These are phyloP conservation scores for Hippophae tibetana DNA, from an alignment of 306 rosid species.

Conservation along the genomic window DNA sequence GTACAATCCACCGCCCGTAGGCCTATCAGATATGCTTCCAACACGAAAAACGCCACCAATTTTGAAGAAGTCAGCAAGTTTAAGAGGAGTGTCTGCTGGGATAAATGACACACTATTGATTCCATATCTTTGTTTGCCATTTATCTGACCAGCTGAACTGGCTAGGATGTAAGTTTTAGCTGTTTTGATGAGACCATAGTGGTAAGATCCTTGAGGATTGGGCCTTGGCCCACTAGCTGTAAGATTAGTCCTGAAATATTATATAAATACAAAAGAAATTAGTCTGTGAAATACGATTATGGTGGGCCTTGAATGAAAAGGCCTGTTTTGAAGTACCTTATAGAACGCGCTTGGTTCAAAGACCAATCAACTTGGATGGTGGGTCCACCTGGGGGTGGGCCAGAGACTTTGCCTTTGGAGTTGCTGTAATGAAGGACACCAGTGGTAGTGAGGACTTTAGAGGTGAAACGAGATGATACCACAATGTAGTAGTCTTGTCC, in stretches of 20 bases:
- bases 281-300: neutral
- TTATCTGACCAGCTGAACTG: slow-evolving; percentile 66
- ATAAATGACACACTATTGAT: slow-evolving; percentile 80
- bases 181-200: slow-evolving; percentile 69
- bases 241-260: slow-evolving; percentile 71
- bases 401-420: slow-evolving; percentile 64
- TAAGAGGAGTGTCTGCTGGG: slow-evolving; percentile 84
- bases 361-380: slow-evolving; percentile 98
- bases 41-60: slow-evolving; percentile 66
- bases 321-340: slow-evolving; percentile 35
- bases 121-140: slow-evolving; percentile 78
- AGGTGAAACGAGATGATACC: slow-evolving; percentile 61
- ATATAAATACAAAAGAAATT: too few species aligned
- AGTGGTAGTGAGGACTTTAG: slow-evolving; percentile 52
- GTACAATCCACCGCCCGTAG: slow-evolving; percentile 80
- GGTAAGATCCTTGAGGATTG: slow-evolving; percentile 96
- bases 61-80: slow-evolving; percentile 82
- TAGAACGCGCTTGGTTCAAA: slow-evolving; percentile 93
- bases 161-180: slow-evolving; percentile 53
- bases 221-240: slow-evolving; percentile 99
- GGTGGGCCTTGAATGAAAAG: neutral
- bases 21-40: slow-evolving; percentile 75
- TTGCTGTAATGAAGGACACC: slow-evolving; percentile 68
- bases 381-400: slow-evolving; percentile 98
- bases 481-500: slow-evolving; percentile 70